Percentiles rank a stretch among this genome's conserved stretches.
Conservation (phyloP, 2,329 filamentous ascomycete genomes). For the Ophiostoma triangulosporum region DNA sequence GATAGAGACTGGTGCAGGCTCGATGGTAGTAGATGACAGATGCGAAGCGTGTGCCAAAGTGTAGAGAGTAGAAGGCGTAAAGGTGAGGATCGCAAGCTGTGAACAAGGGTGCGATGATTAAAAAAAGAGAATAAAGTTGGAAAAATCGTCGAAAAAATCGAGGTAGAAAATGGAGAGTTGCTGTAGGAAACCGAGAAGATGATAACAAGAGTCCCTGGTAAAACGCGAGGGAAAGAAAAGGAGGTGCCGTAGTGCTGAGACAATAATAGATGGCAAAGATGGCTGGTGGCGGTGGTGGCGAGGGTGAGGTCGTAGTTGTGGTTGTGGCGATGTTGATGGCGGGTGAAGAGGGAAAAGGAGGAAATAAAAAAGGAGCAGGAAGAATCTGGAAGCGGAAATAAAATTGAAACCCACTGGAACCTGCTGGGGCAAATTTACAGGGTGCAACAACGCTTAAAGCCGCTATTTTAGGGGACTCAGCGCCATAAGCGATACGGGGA, state of each 20-base stretch:
- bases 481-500: not conserved
- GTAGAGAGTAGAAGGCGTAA: not conserved
- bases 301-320: not conserved
- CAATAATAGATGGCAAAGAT: not conserved
- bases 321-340: not conserved
- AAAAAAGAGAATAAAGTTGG: not conserved
- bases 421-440: slow-evolving; percentile 8
- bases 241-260: not conserved
- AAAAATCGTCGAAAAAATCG: not conserved
- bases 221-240: not conserved
- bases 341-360: not conserved
- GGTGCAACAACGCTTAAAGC: not conserved
- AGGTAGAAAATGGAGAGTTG: not conserved
- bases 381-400: slow-evolving; percentile 5
- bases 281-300: not conserved
- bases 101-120: not conserved
- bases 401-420: slow-evolving; percentile 8
- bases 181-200: not conserved
- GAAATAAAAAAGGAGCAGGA: slow-evolving; percentile 4
- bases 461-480: not conserved
- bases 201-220: not conserved
- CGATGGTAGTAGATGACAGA: not conserved
- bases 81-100: not conserved
- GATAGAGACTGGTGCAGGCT: not conserved
- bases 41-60: not conserved